A percentile compares a stretch with the other conserved stretches of the same genome.
Conservation (phyloP, 805 yeast genomes). For the Metschnikowia kunwiensis region DNA sequence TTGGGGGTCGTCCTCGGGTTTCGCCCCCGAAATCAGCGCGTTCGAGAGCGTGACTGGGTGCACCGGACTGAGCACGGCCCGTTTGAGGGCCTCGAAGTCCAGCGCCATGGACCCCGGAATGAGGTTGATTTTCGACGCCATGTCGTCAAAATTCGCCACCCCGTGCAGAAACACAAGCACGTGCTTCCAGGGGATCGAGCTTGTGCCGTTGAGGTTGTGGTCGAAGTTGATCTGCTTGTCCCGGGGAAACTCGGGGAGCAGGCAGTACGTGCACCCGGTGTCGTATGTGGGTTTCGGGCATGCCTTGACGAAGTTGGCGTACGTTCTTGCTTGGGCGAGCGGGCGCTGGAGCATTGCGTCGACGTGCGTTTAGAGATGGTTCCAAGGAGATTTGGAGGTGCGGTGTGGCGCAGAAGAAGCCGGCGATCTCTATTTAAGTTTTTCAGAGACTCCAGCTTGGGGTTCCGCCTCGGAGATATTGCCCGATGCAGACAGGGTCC, state of each 20-base stretch:
- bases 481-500: too few species aligned
- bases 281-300: slow-evolving; percentile 54
- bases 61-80: slow-evolving; percentile 34
- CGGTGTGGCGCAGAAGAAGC: too few species aligned
- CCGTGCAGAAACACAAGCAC: slow-evolving; percentile 50
- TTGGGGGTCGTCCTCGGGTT: not conserved
- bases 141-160: slow-evolving; percentile 28
- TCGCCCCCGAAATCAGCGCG: slow-evolving; percentile 23
- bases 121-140: slow-evolving; percentile 53
- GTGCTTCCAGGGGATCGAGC: slow-evolving; percentile 54
- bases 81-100: slow-evolving; percentile 35
- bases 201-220: slow-evolving; percentile 45
- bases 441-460: too few species aligned
- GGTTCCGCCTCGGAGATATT: too few species aligned
- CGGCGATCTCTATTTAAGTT: too few species aligned
- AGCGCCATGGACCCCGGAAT: slow-evolving; percentile 43
- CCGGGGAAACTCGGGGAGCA: slow-evolving; percentile 36
- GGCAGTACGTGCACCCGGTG: slow-evolving; percentile 63
- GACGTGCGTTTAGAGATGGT: too few species aligned
- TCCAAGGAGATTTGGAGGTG: too few species aligned
- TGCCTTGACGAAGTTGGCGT: slow-evolving; percentile 7
- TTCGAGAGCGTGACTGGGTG: slow-evolving; percentile 54
- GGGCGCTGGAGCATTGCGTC: slow-evolving; percentile 3
- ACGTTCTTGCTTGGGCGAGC: not conserved
- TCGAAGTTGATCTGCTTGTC: slow-evolving; percentile 40